Conservation (phyloP, 495 filamentous ascomycete genomes). For the Podospora pseudocomata region DNA sequence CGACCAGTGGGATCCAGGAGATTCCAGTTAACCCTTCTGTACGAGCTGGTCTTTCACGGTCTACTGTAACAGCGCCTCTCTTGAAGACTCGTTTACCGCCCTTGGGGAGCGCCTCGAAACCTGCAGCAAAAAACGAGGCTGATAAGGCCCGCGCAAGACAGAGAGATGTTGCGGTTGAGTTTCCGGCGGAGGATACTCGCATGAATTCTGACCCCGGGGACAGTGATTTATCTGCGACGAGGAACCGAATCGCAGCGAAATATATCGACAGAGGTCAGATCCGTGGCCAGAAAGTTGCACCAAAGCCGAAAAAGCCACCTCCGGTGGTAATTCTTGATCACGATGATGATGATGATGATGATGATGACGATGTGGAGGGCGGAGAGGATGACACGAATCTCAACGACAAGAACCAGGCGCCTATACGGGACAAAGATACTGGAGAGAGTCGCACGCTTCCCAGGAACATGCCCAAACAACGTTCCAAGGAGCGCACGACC, state of each 20-base stretch:
- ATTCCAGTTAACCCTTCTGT: not conserved
- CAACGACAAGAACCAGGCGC: not conserved
- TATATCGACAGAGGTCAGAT: not conserved
- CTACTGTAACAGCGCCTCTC: slow-evolving; percentile 3
- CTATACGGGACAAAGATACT: not conserved
- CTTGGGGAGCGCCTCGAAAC: not conserved
- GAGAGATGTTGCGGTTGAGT: not conserved
- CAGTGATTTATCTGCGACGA: not conserved
- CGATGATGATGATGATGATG: not conserved
- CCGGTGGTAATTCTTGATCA: not conserved
- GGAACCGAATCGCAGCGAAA: not conserved
- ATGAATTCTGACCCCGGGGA: not conserved
- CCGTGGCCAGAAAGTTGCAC: not conserved
- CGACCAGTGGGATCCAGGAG: not conserved
- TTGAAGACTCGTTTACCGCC: not conserved
- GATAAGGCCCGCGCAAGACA: not conserved
- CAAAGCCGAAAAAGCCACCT: not conserved
- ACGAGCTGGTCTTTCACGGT: not conserved
- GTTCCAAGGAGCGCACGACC: not conserved
- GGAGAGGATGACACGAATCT: too few species aligned
- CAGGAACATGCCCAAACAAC: not conserved
- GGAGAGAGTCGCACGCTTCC: not conserved
- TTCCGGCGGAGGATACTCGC: not conserved
- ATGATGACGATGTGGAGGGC: not conserved
- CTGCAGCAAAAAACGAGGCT: not conserved